Evolutionary conservation across 768 basidiomycete genomes (phyloP), one percentile per base, ranked within the genome.

Genomic region (Botryobasidium botryosum): DNA sequence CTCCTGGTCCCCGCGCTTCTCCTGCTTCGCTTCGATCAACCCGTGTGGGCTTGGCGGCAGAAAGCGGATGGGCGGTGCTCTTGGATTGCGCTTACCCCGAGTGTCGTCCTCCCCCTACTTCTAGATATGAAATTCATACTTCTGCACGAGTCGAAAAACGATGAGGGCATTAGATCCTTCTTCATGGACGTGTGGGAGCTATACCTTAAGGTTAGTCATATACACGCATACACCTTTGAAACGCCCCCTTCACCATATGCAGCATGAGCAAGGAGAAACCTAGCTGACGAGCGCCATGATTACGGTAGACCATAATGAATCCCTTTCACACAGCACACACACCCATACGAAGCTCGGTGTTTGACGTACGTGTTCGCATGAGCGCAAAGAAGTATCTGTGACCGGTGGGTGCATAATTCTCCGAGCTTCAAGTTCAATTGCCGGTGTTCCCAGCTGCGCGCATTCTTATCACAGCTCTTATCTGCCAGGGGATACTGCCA

Each of bases 151-250:
- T 70, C 70, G 6, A 92, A 87, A 70, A 96, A 94, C 63, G 92
- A 99, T 62, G 94, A 97, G 40, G 91, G 92, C 4, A 96, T 97
- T 60, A 74, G 79, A 43, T 61, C 70, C 44, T 99, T 99, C 68
- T 83, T 99, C 56, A 75, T 74, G 55, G 94, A 97, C 6, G 79
- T 92, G 24, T 99, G 94, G 92, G 94, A 99, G 68, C 56, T 83
- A 54, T 97, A 92, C 64, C 75, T 92, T 39, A 99, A 99, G 79
- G 94, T 90, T 51, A 52, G 69, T n/a, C 18, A 28, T 6, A 29
- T 31, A 39, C 12, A 13, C 13, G 21, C 37, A 39, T 12, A n/a
- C n/a, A n/a, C n/a, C n/a, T n/a, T n/a, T 24, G 37, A 39, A 39
- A 33, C 17, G 17, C n/a, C 20, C 10, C 3, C 10, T 4, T 43